A percentile compares a stretch with the other conserved stretches of the same genome.
These are phyloP conservation scores for Cladosporium phlei DNA, from an alignment of 2,329 filamentous ascomycete species.

Conservation along the genomic window DNA sequence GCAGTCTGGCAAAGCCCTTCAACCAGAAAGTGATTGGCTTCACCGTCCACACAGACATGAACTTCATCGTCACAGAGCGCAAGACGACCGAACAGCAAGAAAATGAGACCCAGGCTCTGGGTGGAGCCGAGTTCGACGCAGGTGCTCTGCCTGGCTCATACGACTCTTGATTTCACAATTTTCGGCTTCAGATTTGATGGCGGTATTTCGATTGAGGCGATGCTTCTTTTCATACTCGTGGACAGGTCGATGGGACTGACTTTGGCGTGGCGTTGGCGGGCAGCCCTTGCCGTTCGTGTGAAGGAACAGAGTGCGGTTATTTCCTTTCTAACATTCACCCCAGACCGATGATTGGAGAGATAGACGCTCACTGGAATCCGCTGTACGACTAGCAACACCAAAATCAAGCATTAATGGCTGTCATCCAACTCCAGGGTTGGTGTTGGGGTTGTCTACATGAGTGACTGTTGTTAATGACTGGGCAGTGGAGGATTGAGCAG, in stretches of 20 bases:
- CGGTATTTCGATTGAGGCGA: background rate
- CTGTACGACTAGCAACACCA: too few species aligned
- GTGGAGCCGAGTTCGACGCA: constrained; percentile 15
- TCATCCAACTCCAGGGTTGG: too few species aligned
- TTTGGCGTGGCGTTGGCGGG: constrained; percentile 9
- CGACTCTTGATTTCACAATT: background rate
- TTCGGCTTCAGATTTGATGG: too few species aligned
- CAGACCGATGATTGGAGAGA: too few species aligned
- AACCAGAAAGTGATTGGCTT: constrained; percentile 35
- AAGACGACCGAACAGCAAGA: constrained; percentile 11
- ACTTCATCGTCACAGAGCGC: constrained; percentile 33
- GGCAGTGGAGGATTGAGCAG: too few species aligned
- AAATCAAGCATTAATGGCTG: too few species aligned
- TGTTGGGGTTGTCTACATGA: too few species aligned
- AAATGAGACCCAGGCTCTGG: background rate
- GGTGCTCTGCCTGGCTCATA: constrained; percentile 24
- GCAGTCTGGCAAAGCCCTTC: constrained; percentile 35
- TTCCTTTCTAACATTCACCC: background rate
- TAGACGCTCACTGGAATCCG: too few species aligned
- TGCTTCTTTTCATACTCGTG: too few species aligned
- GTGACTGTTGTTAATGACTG: too few species aligned
- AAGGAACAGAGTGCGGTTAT: too few species aligned
- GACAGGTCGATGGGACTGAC: background rate
- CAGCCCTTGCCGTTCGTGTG: background rate
- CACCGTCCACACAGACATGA: constrained; percentile 35